phyloP scores from a whole-genome alignment of 148 eudicot species.

The Polygonum aviculare region DNA sequence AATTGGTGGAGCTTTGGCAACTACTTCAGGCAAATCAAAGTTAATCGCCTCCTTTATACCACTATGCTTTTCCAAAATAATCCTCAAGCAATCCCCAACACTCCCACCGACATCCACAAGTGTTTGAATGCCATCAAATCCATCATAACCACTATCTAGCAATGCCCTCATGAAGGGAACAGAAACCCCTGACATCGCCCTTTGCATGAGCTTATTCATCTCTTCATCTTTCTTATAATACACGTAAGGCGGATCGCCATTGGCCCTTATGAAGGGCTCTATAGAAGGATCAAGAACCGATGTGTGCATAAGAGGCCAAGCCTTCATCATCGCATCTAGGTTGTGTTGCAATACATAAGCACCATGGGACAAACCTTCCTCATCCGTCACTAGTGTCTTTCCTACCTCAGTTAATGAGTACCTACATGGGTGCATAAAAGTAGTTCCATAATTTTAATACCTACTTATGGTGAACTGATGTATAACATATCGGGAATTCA shows the following conservation, averaged over 20 bases:
- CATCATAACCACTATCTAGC: conserved; percentile 34
- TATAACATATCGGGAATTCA: no score
- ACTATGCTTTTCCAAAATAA: conserved; percentile 32
- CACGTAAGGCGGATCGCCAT: conserved; percentile 40
- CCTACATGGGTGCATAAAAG: conserved; percentile 4
- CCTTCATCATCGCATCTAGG: conserved; percentile 38
- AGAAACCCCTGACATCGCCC: conserved; percentile 49
- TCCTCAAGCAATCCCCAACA: conserved; percentile 51
- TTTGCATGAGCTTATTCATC: conserved; percentile 48
- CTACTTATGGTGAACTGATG: no score
- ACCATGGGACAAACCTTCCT: conserved; percentile 32
- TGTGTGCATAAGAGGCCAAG: conserved; percentile 35
- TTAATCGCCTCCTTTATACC: conserved; percentile 39
- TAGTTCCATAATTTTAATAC: no score
- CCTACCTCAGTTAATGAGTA: conserved; percentile 42
- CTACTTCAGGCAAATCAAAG: conserved; percentile 57
- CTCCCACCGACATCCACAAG: conserved; percentile 60
- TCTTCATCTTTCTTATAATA: conserved; percentile 37
- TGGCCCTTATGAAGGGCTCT: conserved; percentile 40
- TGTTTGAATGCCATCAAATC: conserved; percentile 32
- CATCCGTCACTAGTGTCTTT: conserved; percentile 8
- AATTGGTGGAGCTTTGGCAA: conserved; percentile 39
- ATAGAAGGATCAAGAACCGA: conserved; percentile 34
- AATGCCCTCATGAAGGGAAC: conserved; percentile 52
- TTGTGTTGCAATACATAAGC: conserved; percentile 55